phyloP scores from a whole-genome alignment of 768 basidiomycete genomes.

The Leccinellum rugosiceps region DNA sequence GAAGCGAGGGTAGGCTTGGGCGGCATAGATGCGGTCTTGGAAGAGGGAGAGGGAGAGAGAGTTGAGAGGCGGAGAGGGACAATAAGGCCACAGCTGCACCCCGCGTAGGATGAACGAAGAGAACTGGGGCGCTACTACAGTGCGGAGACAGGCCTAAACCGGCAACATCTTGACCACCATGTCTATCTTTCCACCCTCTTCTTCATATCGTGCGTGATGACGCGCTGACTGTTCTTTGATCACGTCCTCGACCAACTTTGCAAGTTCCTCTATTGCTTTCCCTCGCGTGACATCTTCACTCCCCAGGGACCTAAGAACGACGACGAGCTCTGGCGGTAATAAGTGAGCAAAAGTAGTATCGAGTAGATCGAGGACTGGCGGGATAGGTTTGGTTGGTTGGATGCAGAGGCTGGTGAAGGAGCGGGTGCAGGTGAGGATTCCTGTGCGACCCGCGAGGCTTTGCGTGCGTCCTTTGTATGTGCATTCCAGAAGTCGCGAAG shows the following conservation, averaged over 20 bases:
- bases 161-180: no score
- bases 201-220: constrained; percentile 7
- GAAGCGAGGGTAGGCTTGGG: constrained; percentile 70
- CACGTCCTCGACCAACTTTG: constrained; percentile 60
- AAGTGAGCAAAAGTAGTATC: constrained; percentile 72
- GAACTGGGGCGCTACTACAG: no score
- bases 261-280: constrained; percentile 82
- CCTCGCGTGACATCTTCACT: constrained; percentile 92
- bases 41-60: constrained; percentile 65
- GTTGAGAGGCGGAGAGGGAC: constrained; percentile 43
- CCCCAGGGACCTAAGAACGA: constrained; percentile 73
- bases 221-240: constrained; percentile 42
- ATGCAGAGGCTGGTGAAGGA: constrained; percentile 58
- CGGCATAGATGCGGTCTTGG: constrained; percentile 73
- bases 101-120: no score
- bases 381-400: constrained; percentile 76
- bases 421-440: constrained; percentile 20
- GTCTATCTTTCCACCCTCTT: constrained; percentile 16
- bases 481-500: constrained; percentile 79
- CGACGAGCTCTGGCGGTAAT: constrained; percentile 77
- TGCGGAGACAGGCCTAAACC: no score
- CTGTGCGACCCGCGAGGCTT: constrained; percentile 45
- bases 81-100: no score
- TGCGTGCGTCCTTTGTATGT: constrained; percentile 93
- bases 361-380: constrained; percentile 77